Conservation (phyloP, 345 rosid species). For the Ceriops tagal region DNA sequence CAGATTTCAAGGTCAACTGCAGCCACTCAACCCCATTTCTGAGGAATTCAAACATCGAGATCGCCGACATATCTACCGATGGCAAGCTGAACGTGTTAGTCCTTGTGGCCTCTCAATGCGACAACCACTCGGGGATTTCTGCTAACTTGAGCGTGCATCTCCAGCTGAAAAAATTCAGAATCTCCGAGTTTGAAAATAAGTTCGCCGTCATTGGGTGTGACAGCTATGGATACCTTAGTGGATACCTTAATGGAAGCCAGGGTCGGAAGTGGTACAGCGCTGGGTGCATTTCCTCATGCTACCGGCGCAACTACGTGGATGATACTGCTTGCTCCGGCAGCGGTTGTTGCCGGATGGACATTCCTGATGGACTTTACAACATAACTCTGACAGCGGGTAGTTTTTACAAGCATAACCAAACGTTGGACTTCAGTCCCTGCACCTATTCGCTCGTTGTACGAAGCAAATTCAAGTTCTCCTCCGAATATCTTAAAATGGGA, state of each 20-base stretch:
- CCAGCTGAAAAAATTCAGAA: conserved; percentile 16
- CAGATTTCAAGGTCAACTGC: conserved; percentile 13
- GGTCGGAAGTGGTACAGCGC: background rate
- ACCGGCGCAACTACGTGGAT: background rate
- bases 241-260: no score
- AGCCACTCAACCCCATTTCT: background rate
- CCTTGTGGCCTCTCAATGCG: background rate
- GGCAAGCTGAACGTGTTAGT: conserved; percentile 13
- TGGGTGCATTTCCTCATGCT: conserved; percentile 24
- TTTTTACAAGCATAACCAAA: background rate
- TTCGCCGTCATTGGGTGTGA: no score
- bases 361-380: conserved; percentile 5
- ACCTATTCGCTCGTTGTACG: conserved; percentile 28
- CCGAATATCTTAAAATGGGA: conserved; percentile 3
- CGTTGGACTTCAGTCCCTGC: conserved; percentile 24
- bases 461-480: conserved; percentile 18
- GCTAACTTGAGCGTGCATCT: no score
- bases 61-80: conserved; percentile 14
- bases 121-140: background rate
- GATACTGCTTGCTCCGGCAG: conserved; percentile 32
- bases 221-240: no score
- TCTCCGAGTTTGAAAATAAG: conserved; percentile 21
- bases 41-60: background rate
- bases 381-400: background rate
- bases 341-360: conserved; percentile 35